Percentiles rank a stretch among this genome's conserved stretches.
phyloP scores from a whole-genome alignment of 352 stramenopile genomes.

The Globisporangium ultimum region DNA sequence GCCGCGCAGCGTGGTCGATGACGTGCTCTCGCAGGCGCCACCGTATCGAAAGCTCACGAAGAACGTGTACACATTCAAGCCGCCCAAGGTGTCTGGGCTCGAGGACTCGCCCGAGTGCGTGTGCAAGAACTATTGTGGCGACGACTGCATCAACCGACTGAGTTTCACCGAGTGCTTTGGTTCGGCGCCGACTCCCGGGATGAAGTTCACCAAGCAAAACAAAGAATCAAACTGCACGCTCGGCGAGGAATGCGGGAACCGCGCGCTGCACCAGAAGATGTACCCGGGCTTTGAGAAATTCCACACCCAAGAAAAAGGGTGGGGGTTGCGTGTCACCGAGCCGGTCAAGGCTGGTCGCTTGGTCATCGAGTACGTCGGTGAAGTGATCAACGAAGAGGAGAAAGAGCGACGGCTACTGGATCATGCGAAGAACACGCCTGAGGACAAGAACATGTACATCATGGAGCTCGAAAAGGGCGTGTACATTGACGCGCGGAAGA shows the following conservation, averaged over 20 bases:
- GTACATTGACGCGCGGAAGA: conserved; percentile 94
- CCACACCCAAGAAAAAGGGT: conserved; percentile 88
- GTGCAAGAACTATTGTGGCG: conserved; percentile 76
- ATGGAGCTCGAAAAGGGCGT: conserved; percentile 91
- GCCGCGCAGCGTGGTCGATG: conserved; percentile 57
- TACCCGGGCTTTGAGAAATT: conserved; percentile 77
- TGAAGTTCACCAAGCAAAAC: conserved; percentile 70
- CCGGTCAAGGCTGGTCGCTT: conserved; percentile 80
- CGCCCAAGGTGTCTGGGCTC: conserved; percentile 46
- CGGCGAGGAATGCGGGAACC: conserved; percentile 91
- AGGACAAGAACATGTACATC: conserved; percentile 97
- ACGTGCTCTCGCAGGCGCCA: conserved; percentile 70
- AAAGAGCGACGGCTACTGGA: conserved; percentile 86
- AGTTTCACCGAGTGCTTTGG: conserved; percentile 92
- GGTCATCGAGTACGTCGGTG: conserved; percentile 94
- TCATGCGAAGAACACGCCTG: conserved; percentile 82
- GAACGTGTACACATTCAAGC: conserved; percentile 88
- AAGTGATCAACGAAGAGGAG: conserved; percentile 93
- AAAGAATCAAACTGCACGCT: conserved; percentile 89
- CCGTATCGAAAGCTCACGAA: conserved; percentile 70
- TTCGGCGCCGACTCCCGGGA: conserved; percentile 44
- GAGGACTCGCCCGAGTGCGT: conserved; percentile 79
- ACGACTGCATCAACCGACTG: conserved; percentile 93
- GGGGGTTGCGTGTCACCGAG: conserved; percentile 84
- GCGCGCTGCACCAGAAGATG: conserved; percentile 77